Evolutionary conservation across 768 basidiomycete species (phyloP).

Genomic region (Mycena latifolia): DNA sequence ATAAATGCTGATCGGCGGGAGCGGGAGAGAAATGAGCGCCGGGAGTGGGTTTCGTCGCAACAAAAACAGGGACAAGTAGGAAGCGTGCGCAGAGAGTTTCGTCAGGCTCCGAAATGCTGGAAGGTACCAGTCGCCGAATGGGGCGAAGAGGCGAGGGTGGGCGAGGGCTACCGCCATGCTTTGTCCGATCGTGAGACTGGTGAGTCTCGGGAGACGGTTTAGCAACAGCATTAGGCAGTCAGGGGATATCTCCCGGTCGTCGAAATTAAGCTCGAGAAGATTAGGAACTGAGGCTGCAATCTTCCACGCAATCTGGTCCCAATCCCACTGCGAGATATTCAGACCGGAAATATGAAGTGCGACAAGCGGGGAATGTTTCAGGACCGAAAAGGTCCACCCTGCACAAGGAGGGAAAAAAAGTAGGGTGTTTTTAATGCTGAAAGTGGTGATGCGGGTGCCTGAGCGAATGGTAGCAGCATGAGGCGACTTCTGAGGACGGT

Average conservation of each 20-base stretch:
- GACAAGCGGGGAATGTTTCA: constrained; percentile 8
- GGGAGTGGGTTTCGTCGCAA: constrained; percentile 18
- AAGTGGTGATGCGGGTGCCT: constrained; percentile 4
- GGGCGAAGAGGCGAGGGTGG: constrained; percentile 14
- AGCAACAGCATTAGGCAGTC: constrained; percentile 12
- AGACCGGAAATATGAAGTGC: constrained; percentile 17
- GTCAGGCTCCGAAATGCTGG: constrained; percentile 11
- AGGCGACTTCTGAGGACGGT: constrained; percentile 1
- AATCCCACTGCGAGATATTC: constrained; percentile 4
- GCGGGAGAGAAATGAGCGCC: not conserved
- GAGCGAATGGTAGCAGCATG: not conserved
- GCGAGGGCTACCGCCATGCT: constrained; percentile 5
- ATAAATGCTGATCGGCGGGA: not conserved
- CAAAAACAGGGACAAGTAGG: constrained; percentile 12
- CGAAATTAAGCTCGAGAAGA: constrained; percentile 15
- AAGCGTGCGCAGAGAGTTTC: constrained; percentile 2
- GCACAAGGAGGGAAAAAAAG: constrained; percentile 15
- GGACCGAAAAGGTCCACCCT: constrained; percentile 15
- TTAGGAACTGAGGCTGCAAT: constrained; percentile 1
- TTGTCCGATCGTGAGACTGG: constrained; percentile 1
- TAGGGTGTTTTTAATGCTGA: constrained; percentile 1
- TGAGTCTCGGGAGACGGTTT: not conserved
- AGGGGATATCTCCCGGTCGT: constrained; percentile 1
- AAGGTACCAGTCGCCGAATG: constrained; percentile 13
- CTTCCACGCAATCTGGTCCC: constrained; percentile 1